Evolutionary conservation across 148 eudicot genomes (phyloP), one percentile per base, ranked within the genome.

Genomic region (Camellia granthamiana): DNA sequence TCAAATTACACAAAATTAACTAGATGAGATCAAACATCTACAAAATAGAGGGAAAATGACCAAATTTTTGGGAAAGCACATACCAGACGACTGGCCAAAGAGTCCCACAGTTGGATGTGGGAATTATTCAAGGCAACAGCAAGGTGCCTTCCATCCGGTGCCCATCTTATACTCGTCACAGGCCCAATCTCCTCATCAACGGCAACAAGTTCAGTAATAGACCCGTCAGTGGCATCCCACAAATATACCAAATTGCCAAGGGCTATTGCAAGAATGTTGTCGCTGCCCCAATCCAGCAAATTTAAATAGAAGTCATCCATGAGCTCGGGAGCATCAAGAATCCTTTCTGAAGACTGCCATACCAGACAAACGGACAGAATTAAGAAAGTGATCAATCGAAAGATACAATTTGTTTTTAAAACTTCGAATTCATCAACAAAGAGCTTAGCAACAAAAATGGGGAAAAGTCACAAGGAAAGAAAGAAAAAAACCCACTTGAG

Each of bases 101-200:
- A 73, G 74, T 88, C 88, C 88, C 88, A 85, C 9, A 88, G 62
- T 80, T 85, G 88, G 56, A 88, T 82, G 42, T 85, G 66, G 16
- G 90, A 85, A 81, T 85, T 88, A 74, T 79, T 85, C 52, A 88
- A 78, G 49, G 87, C 90, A 60, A 88, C 86, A 83, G 90, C 90
- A 71, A 88, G 78, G 69, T 85, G 86, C 63, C 80, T 83, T 52
- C 90, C 90, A 77, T 85, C 88, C 41, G 88, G 90, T 6, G 90
- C 88, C 90, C 90, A 88, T 72, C 55, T 81, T 19, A 85, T 79
- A 74, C 88, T 85, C 13, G 90, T 88, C 56, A 88, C 85, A 21
- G 90, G 90, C 46, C 90, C 90, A 63, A 38, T 62, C 16, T 85
- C 86, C 19, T 81, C 83, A 49, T 77, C 85, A 79, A 78, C 13